Conservation (phyloP, 371 early-diverging fungal genomes). For the Paraphysoderma sedebokerense region DNA sequence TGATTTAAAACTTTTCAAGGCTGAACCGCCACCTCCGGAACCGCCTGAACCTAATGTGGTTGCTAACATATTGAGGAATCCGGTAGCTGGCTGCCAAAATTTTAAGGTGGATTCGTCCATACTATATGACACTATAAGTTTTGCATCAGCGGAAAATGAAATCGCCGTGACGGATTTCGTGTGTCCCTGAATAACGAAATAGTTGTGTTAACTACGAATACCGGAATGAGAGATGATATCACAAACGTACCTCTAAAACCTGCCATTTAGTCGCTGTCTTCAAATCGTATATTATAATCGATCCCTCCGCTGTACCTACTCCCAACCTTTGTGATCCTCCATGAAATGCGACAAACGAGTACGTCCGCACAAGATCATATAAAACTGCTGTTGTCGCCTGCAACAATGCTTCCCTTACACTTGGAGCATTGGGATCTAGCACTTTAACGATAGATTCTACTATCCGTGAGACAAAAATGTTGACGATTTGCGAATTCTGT, state of each 20-base stretch:
- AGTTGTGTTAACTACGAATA: not conserved
- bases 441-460: constrained; percentile 65
- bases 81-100: not conserved
- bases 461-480: constrained; percentile 30
- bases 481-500: not conserved
- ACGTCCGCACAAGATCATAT: constrained; percentile 56
- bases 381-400: constrained; percentile 49
- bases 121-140: constrained; percentile 41
- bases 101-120: not conserved
- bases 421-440: constrained; percentile 61
- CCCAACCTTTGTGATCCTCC: constrained; percentile 52
- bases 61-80: no score
- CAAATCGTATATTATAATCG: constrained; percentile 58
- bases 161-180: constrained; percentile 42
- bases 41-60: no score
- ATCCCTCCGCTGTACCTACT: constrained; percentile 63
- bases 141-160: constrained; percentile 62
- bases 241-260: constrained; percentile 36
- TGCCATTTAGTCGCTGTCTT: constrained; percentile 66
- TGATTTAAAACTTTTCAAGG: no score
- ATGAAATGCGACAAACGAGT: constrained; percentile 60
- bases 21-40: no score
- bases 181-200: constrained; percentile 33
- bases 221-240: not conserved
- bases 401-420: constrained; percentile 49